A percentile compares a stretch with the other conserved stretches of the same genome.
Conservation (phyloP, 768 basidiomycete genomes). For the Boletus speciosus region DNA sequence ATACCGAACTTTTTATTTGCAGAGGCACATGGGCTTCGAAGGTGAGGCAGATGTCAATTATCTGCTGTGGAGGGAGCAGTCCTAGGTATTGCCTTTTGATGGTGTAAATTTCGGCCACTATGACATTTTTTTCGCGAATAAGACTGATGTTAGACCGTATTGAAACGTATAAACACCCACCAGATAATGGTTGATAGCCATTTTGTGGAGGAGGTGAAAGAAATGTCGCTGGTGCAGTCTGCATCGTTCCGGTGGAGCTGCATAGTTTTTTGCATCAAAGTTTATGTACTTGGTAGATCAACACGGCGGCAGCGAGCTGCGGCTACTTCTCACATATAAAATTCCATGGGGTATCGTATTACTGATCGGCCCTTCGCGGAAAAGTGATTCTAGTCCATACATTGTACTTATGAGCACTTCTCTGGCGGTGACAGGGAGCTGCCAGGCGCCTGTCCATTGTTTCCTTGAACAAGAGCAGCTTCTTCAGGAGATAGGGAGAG, state of each 20-base stretch:
- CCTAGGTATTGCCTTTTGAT: constrained; percentile 72
- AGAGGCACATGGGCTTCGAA: constrained; percentile 67
- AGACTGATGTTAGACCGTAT: constrained; percentile 14
- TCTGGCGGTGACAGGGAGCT: constrained; percentile 3
- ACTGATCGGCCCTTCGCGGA: background rate
- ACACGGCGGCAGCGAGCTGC: background rate
- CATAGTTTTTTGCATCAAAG: constrained; percentile 72
- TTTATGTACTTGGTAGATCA: constrained; percentile 36
- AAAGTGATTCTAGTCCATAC: background rate
- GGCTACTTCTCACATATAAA: background rate
- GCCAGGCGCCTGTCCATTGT: background rate
- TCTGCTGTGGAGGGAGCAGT: constrained; percentile 62
- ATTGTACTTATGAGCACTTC: background rate
- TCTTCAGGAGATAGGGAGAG: constrained; percentile 61
- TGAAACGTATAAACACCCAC: constrained; percentile 28
- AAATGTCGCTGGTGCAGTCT: constrained; percentile 42
- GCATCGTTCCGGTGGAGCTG: constrained; percentile 63
- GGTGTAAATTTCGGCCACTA: constrained; percentile 47
- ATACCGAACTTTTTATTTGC: constrained; percentile 62
- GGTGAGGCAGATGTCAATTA: constrained; percentile 75
- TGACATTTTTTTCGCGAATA: constrained; percentile 21
- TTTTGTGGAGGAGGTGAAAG: constrained; percentile 36
- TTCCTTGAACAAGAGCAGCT: constrained; percentile 23
- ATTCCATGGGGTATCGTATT: background rate
- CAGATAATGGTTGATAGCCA: constrained; percentile 35